Evolutionary conservation across 2,329 filamentous ascomycete genomes (phyloP), one percentile per base, ranked within the genome.

Genomic region (Penicillium sp.): DNA sequence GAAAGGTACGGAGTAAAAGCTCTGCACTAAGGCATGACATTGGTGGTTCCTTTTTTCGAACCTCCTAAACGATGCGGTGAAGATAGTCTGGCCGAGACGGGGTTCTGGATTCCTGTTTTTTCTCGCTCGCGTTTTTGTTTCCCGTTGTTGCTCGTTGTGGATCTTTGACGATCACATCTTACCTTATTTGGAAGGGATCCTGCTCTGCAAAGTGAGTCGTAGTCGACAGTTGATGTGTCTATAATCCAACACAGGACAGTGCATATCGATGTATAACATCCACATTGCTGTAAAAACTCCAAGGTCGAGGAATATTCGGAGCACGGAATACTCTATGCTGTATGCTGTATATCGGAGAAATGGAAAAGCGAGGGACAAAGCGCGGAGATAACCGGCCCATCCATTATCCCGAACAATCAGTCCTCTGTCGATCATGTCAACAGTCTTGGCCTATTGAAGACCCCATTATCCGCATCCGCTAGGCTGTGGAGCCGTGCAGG

Each of bases 91-190:
- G 27, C 8, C 11, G 10, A 23, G 40, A 47, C 9, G 11, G 19
- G 18, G 13, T 27, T 32, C 41, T 16, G 27, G 18, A n/a, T 19
- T 47, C 9, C 11, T 34, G 13, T 18, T 18, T 26, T 9, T 26
- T 27, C 13, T 43, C 18, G 27, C n/a, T 32, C 26, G 19, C 27
- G 11, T 13, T 40, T 40, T 35, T 40, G 13, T 18, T 8, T 18
- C 18, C 14, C 2, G n/a, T 11, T 35, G 6, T 29, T n/a, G 8
- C 36, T 47, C 10, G 9, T 6, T 51, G 49, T 44, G 32, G 49
- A 46, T 41, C 32, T 26, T 40, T 23, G 49, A 41, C 23, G 50
- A 53, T 48, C 50, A n/a, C 36, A 8, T 19, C 26, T 48, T 47
- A 23, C 47, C 36, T 32, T 14, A 49, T 34, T 19, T 10, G 30